A percentile compares a stretch with the other conserved stretches of the same genome.
These are phyloP conservation scores for Pachyrhizus erosus DNA, from an alignment of 306 rosid species.

Conservation along the genomic window DNA sequence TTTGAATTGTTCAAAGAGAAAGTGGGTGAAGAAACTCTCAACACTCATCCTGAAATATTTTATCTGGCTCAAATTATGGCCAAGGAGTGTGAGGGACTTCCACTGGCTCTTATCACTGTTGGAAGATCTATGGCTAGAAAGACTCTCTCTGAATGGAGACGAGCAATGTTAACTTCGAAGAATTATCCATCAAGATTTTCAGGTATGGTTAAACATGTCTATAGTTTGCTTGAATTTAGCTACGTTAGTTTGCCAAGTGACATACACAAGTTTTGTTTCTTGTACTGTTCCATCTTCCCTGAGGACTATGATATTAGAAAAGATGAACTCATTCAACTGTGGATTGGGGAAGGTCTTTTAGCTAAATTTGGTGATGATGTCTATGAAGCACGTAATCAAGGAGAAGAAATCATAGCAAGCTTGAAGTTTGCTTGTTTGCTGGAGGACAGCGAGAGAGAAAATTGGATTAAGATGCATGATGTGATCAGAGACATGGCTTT, in stretches of 20 bases:
- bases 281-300: constrained; percentile 16
- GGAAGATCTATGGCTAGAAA: background rate
- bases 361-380: background rate
- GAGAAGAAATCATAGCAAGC: background rate
- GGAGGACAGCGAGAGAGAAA: background rate
- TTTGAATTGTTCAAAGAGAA: background rate
- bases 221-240: background rate
- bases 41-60: constrained; percentile 1
- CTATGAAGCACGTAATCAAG: background rate
- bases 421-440: background rate
- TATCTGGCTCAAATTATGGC: background rate
- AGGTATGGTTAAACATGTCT: background rate
- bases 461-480: background rate
- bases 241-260: constrained; percentile 1
- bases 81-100: background rate
- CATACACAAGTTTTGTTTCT: background rate
- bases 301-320: background rate
- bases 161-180: background rate
- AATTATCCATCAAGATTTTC: background rate
- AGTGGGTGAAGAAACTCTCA: constrained; percentile 15
- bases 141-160: background rate
- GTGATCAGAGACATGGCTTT: constrained; percentile 6
- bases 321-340: constrained; percentile 2
- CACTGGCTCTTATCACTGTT: background rate
- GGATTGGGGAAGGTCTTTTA: background rate